phyloP scores from a whole-genome alignment of 148 eudicot species.

The Cornus florida region DNA sequence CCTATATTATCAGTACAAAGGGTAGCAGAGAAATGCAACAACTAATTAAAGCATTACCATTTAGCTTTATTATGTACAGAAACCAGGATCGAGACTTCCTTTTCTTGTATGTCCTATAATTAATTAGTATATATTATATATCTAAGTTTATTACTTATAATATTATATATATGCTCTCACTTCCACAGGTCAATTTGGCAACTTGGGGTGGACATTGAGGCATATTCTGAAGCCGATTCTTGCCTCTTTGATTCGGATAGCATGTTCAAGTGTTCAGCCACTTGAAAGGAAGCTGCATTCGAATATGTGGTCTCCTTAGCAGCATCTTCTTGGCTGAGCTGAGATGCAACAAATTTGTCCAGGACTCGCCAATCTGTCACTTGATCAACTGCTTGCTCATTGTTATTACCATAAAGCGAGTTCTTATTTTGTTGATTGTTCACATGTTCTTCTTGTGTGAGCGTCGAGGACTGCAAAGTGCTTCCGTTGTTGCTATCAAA shows the following conservation, averaged over 20 bases:
- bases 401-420: slow-evolving; percentile 22
- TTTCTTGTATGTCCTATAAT: slow-evolving; percentile 3
- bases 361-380: slow-evolving; percentile 81
- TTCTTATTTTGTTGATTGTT: slow-evolving; percentile 26
- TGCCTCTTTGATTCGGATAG: slow-evolving; percentile 35
- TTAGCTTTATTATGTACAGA: slow-evolving; percentile 44
- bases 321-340: slow-evolving; percentile 59
- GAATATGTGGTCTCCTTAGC: slow-evolving; percentile 34
- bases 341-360: slow-evolving; percentile 85
- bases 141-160: background rate
- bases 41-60: slow-evolving; percentile 18
- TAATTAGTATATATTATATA: slow-evolving; percentile 1
- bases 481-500: slow-evolving; percentile 10
- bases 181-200: slow-evolving; percentile 73
- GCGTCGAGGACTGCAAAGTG: slow-evolving; percentile 21
- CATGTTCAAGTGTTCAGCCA: slow-evolving; percentile 45
- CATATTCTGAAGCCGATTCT: slow-evolving; percentile 37
- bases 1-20: slow-evolving; percentile 1
- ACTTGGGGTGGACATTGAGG: slow-evolving; percentile 45
- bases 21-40: slow-evolving; percentile 6
- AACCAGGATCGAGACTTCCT: slow-evolving; percentile 27
- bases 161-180: slow-evolving; percentile 18
- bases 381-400: slow-evolving; percentile 44
- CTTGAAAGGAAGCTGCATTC: slow-evolving; percentile 30
- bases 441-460: slow-evolving; percentile 29